Evolutionary conservation across 2,329 filamentous ascomycete genomes (phyloP).

Genomic region (Stagonosporopsis vannaccii): DNA sequence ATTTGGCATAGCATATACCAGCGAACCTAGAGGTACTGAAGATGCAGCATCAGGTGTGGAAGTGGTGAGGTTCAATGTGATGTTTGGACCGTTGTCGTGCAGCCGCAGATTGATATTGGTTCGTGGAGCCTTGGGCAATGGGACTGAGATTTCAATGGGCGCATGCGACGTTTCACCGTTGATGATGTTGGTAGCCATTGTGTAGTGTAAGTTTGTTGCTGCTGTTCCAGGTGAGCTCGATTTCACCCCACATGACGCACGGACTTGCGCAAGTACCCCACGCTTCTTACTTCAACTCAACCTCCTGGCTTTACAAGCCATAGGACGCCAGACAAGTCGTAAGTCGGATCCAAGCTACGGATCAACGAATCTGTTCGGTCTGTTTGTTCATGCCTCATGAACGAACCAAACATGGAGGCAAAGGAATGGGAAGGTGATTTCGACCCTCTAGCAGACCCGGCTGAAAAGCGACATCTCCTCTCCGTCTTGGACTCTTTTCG

Average conservation of each 20-base stretch:
- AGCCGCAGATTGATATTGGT: conserved; percentile 67
- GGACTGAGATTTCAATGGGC: conserved; percentile 64
- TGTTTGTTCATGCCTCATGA: background rate
- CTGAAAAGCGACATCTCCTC: conserved; percentile 81
- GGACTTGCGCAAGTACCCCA: conserved; percentile 10
- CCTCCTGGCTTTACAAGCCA: background rate
- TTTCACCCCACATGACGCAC: conserved; percentile 16
- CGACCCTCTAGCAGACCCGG: conserved; percentile 73
- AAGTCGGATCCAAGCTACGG: background rate
- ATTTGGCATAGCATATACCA: conserved; percentile 92
- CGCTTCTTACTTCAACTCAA: background rate
- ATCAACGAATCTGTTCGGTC: background rate
- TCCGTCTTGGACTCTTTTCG: conserved; percentile 87
- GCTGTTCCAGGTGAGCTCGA: conserved; percentile 8
- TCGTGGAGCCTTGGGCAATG: conserved; percentile 63
- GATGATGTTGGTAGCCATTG: conserved; percentile 28
- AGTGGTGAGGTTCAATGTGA: conserved; percentile 65
- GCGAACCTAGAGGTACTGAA: conserved; percentile 72
- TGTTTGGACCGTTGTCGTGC: conserved; percentile 60
- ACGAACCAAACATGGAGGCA: conserved; percentile 26
- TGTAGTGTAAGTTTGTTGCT: conserved; percentile 4
- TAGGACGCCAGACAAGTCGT: too few relatives aligned
- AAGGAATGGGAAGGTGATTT: conserved; percentile 67
- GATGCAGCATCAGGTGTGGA: conserved; percentile 51
- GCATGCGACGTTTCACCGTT: conserved; percentile 36